Conservation (phyloP, 345 rosid species). For the Gossypium australe region DNA sequence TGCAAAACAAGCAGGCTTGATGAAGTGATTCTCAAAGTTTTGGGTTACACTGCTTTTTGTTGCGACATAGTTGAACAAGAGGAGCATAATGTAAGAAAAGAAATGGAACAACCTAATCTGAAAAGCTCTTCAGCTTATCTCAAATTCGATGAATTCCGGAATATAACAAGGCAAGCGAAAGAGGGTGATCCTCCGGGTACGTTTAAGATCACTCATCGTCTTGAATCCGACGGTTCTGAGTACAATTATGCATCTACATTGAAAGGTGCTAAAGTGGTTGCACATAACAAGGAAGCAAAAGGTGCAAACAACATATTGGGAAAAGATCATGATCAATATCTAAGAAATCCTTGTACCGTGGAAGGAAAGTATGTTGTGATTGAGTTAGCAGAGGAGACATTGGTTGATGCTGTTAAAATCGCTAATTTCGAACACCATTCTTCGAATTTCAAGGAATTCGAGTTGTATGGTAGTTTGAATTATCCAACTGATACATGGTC, state of each 20-base stretch:
- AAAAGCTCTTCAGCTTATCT: conserved; percentile 40
- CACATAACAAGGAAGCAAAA: conserved; percentile 85
- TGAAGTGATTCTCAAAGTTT: conserved; percentile 41
- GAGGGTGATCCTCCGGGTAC: conserved; percentile 30
- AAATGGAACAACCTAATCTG: conserved; percentile 18
- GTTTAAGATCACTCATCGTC: conserved; percentile 66
- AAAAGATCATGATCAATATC: conserved; percentile 73
- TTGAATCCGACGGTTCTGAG: conserved; percentile 81
- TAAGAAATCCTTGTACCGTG: conserved; percentile 83
- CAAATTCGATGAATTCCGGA: conserved; percentile 58
- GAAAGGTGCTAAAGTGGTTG: conserved; percentile 85
- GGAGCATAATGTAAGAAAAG: conserved; percentile 20
- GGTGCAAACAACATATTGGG: conserved; percentile 83
- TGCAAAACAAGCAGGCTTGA: conserved; percentile 32
- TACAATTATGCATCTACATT: conserved; percentile 76
- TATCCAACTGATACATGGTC: conserved; percentile 73
- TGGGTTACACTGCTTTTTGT: conserved; percentile 40
- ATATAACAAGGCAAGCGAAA: conserved; percentile 40
- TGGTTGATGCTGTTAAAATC: conserved; percentile 79
- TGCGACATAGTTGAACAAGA: conserved; percentile 34
- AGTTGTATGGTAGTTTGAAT: conserved; percentile 67
- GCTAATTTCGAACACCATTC: conserved; percentile 72
- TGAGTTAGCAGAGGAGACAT: conserved; percentile 81
- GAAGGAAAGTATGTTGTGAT: conserved; percentile 68
- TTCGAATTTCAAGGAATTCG: conserved; percentile 47